These are phyloP conservation scores for Fusarium stilboides DNA, from an alignment of 2,329 filamentous ascomycete species.

Conservation along the genomic window DNA sequence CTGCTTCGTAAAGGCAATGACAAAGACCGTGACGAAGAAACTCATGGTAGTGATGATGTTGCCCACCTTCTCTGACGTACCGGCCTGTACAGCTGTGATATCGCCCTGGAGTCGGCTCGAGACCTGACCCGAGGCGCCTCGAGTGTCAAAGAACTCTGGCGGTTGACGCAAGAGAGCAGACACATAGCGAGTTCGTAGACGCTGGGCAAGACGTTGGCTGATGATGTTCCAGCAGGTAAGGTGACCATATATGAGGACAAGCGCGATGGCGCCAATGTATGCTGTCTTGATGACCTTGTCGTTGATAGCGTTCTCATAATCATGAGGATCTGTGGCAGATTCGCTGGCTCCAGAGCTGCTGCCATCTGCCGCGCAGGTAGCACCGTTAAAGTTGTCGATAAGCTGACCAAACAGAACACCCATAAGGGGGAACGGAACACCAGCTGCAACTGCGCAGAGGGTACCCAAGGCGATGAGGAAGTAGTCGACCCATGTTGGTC, in stretches of 20 bases:
- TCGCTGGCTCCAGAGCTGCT: conserved; percentile 29
- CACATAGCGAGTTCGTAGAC: conserved; percentile 73
- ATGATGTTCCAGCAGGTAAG: conserved; percentile 75
- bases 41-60: conserved; percentile 73
- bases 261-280: conserved; percentile 72
- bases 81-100: conserved; percentile 76
- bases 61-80: conserved; percentile 80
- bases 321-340: conserved; percentile 38
- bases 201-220: conserved; percentile 74
- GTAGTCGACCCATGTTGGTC: conserved; percentile 60
- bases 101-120: conserved; percentile 76
- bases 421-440: conserved; percentile 74
- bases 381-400: conserved; percentile 71
- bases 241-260: conserved; percentile 75
- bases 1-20: conserved; percentile 76
- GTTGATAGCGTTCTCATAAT: conserved; percentile 63
- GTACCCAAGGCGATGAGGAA: conserved; percentile 58
- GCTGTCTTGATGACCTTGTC: conserved; percentile 72
- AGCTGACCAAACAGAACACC: conserved; percentile 76
- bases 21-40: conserved; percentile 77
- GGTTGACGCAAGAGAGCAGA: conserved; percentile 72
- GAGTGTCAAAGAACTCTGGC: conserved; percentile 73
- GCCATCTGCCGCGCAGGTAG: conserved; percentile 61
- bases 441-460: conserved; percentile 67
- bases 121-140: conserved; percentile 72